Evolutionary conservation across 768 basidiomycete genomes (phyloP), one percentile per base, ranked within the genome.

Genomic region (Termitomyces sp.): DNA sequence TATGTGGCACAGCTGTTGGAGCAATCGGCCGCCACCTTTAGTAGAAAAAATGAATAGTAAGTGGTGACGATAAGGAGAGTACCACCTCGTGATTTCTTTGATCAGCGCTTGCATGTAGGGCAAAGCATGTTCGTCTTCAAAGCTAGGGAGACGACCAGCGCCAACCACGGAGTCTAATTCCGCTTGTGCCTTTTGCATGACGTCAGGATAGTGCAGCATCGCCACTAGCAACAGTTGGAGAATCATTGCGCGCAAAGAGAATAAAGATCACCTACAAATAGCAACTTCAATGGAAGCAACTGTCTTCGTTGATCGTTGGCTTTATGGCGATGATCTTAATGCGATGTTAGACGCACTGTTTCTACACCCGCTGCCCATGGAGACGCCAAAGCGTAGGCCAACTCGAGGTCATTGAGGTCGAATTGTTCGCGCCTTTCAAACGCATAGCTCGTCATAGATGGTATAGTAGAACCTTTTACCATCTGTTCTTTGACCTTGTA

Each of bases 291-390:
- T 50, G 13, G 40, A 36, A 23, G 38, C 28, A 43, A 57, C 49
- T 4, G 56, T 57, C 56, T 57, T 38, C 12, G 14, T 6, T 4
- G 14, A 10, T 30, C 40, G 16, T 38, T 32, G 16, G 18, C 12
- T 41, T 26, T 8, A 56, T 56, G 26, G 20, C 7, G 26, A 35
- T 33, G 13, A 43, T 14, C 13, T n/a, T 13, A 28, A 18, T 56
- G n/a, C 10, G 43, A 57, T 20, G 12, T 28, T 13, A 20, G 5
- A 66, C 70, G 52, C 36, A 77, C 77, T 44, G 77, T 78, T 53
- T 76, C 78, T 18, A 76, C 76, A 1, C 78, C 79, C 32, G 79
- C 79, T 6, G 76, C 75, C 57, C 78, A 79, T 0, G 79, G 77
- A 47, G 74, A 70, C 3, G 72, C 75, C 33, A 77, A 69, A 2